phyloP scores from a whole-genome alignment of 345 rosid species.

The Euphorbia peplus region DNA sequence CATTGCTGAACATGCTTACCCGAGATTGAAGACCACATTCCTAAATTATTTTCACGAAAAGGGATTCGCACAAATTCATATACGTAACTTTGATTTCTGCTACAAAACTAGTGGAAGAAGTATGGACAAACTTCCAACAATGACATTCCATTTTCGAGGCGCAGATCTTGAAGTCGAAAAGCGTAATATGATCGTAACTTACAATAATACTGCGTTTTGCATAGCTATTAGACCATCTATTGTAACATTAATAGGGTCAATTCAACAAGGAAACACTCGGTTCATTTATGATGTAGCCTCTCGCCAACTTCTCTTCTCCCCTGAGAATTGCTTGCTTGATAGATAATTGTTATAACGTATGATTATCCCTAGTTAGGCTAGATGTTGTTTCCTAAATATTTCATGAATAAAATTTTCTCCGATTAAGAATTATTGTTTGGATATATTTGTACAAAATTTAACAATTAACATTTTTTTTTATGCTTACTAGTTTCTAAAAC shows the following conservation, averaged over 20 bases:
- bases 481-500: too few relatives aligned
- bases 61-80: neutral
- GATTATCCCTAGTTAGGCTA: too few relatives aligned
- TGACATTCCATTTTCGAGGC: conserved; percentile 24
- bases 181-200: too few relatives aligned
- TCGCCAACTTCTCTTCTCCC: neutral
- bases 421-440: too few relatives aligned
- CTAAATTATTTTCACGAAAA: neutral
- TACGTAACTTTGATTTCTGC: neutral
- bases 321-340: neutral
- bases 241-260: neutral
- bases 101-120: neutral
- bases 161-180: neutral
- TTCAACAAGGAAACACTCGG: neutral
- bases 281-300: neutral
- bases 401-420: too few relatives aligned
- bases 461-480: too few relatives aligned
- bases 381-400: too few relatives aligned
- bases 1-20: neutral
- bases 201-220: too few relatives aligned
- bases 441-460: too few relatives aligned
- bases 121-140: neutral
- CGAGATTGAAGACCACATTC: neutral
- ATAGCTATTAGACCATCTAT: neutral
- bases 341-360: too few relatives aligned